A percentile compares a stretch with the other conserved stretches of the same genome.
Conservation (phyloP, 768 basidiomycete genomes). For the Galerina marginata region DNA sequence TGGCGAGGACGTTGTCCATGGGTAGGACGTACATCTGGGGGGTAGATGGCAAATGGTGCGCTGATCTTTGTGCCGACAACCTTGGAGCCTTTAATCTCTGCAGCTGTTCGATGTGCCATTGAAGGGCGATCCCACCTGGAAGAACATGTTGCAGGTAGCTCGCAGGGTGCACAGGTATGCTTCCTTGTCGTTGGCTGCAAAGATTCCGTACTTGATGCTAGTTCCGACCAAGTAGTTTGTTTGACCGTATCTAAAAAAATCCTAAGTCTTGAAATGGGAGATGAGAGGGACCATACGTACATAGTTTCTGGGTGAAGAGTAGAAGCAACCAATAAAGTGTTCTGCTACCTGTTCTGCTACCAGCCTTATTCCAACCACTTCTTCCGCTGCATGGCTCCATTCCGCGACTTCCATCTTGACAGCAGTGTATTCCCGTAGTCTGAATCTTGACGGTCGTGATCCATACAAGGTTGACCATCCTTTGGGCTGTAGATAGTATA, state of each 20-base stretch:
- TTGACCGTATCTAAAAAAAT: slow-evolving; percentile 86
- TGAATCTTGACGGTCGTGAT: slow-evolving; percentile 94
- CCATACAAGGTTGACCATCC: slow-evolving; percentile 99
- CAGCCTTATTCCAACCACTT: slow-evolving; percentile 68
- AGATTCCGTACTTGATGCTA: slow-evolving; percentile 89
- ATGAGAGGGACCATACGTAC: slow-evolving; percentile 46
- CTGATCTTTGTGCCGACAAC: slow-evolving; percentile 89
- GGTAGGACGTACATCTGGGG: slow-evolving; percentile 94
- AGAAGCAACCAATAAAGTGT: slow-evolving; percentile 94
- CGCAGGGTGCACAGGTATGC: slow-evolving; percentile 90
- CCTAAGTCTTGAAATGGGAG: slow-evolving; percentile 14
- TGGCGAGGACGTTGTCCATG: slow-evolving; percentile 98
- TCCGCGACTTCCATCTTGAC: slow-evolving; percentile 93
- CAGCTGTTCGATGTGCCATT: slow-evolving; percentile 77
- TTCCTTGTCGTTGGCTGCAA: slow-evolving; percentile 84
- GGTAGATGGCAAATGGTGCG: slow-evolving; percentile 81
- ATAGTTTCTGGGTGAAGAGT: slow-evolving; percentile 97
- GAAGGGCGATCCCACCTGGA: slow-evolving; percentile 79
- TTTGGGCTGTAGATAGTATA: slow-evolving; percentile 99
- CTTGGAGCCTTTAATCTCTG: slow-evolving; percentile 78
- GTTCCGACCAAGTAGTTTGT: slow-evolving; percentile 98
- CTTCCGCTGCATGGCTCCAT: slow-evolving; percentile 77
- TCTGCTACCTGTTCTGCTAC: slow-evolving; percentile 78
- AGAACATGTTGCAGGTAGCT: slow-evolving; percentile 96
- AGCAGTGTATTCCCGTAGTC: slow-evolving; percentile 94